These are phyloP conservation scores for Ganoderma boninense DNA, from an alignment of 1,284 basidiomycete species.

Conservation along the genomic window DNA sequence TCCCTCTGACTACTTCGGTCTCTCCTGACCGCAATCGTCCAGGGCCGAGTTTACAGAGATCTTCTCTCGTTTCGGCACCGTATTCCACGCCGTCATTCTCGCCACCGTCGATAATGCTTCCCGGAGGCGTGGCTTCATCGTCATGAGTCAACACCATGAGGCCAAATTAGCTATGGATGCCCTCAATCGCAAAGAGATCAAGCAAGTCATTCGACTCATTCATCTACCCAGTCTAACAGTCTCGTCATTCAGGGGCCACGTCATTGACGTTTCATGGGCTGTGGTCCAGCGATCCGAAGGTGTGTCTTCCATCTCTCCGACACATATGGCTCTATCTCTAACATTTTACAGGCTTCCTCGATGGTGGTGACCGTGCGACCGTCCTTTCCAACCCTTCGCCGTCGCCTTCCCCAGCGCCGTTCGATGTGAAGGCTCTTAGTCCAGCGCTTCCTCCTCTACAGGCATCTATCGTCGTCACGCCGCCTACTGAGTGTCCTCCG, in stretches of 20 bases:
- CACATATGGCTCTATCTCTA: background rate
- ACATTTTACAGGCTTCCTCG: slow-evolving; percentile 67
- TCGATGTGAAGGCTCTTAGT: slow-evolving; percentile 32
- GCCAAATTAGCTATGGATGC: slow-evolving; percentile 70
- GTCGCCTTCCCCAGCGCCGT: slow-evolving; percentile 44
- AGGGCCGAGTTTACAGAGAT: slow-evolving; percentile 69
- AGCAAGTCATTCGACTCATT: slow-evolving; percentile 48
- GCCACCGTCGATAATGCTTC: slow-evolving; percentile 84
- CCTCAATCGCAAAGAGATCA: slow-evolving; percentile 72
- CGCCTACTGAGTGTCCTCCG: slow-evolving; percentile 37
- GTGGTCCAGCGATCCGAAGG: slow-evolving; percentile 85
- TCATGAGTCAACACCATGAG: slow-evolving; percentile 76
- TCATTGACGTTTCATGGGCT: slow-evolving; percentile 82
- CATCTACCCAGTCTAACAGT: background rate
- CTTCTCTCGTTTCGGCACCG: slow-evolving; percentile 70
- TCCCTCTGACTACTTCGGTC: background rate
- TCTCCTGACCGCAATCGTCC: background rate
- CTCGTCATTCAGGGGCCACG: slow-evolving; percentile 60
- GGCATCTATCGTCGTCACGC: slow-evolving; percentile 32
- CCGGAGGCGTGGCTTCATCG: slow-evolving; percentile 79
- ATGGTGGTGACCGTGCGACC: slow-evolving; percentile 79
- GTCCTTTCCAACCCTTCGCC: slow-evolving; percentile 54
- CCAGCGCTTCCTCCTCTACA: slow-evolving; percentile 34
- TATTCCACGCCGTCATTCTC: slow-evolving; percentile 77
- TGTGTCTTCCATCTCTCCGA: slow-evolving; percentile 34